Percentiles rank a stretch among this genome's conserved stretches.
Conservation (phyloP, 805 yeast species). For the Jamesozyma piceae region DNA sequence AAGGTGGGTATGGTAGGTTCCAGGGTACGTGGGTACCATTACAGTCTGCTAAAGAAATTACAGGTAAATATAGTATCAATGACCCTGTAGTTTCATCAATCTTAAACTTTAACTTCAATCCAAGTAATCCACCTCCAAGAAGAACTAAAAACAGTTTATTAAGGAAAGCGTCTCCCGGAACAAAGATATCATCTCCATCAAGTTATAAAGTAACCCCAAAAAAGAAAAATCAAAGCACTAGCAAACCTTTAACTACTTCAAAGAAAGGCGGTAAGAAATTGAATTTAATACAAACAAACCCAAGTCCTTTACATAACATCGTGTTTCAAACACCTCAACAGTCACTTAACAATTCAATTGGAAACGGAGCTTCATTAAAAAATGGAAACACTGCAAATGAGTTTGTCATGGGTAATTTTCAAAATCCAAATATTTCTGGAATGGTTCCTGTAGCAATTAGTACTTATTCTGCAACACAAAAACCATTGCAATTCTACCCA, state of each 20-base stretch:
- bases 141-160: constrained; percentile 31
- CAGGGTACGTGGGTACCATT: constrained; percentile 85
- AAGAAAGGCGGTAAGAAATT: constrained; percentile 8
- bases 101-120: constrained; percentile 44
- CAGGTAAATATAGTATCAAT: constrained; percentile 41
- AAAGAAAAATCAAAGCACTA: constrained; percentile 11
- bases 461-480: constrained; percentile 24
- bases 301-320: constrained; percentile 28
- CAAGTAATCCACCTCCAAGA: constrained; percentile 36
- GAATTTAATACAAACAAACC: constrained; percentile 14
- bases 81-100: constrained; percentile 43
- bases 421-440: background rate
- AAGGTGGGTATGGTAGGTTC: constrained; percentile 77
- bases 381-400: background rate
- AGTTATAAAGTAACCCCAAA: constrained; percentile 30
- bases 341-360: constrained; percentile 3
- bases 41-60: constrained; percentile 50
- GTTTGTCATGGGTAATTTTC: background rate
- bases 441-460: background rate
- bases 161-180: constrained; percentile 26
- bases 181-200: constrained; percentile 28
- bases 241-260: background rate
- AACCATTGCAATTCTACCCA: constrained; percentile 28
- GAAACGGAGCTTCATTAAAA: background rate
- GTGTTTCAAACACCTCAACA: constrained; percentile 30